Conservation (phyloP, 2,329 filamentous ascomycete genomes). For the Endothia cerciana region DNA sequence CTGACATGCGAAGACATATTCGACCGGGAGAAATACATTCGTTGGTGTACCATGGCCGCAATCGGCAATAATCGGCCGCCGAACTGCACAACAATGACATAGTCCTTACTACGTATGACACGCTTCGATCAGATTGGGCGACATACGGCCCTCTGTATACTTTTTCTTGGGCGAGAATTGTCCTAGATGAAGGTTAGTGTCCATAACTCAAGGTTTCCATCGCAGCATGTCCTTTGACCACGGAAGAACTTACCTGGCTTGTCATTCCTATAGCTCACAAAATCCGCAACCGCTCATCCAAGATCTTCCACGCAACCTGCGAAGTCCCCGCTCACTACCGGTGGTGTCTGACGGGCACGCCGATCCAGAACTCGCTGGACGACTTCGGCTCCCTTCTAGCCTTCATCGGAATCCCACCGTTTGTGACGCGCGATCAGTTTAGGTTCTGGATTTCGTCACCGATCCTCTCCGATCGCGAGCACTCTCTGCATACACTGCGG, state of each 20-base stretch:
- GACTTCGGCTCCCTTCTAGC: constrained; percentile 43
- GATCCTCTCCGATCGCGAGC: constrained; percentile 28
- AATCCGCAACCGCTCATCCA: constrained; percentile 40
- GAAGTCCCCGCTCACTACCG: constrained; percentile 35
- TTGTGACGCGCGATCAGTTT: constrained; percentile 33
- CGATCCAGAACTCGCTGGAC: constrained; percentile 46
- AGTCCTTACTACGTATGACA: constrained; percentile 40
- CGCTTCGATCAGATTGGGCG: constrained; percentile 35
- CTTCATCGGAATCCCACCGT: constrained; percentile 39
- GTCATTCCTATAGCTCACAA: constrained; percentile 38
- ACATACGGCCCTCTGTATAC: constrained; percentile 20
- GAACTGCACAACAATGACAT: constrained; percentile 35
- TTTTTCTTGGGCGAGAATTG: constrained; percentile 38
- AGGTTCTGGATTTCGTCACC: constrained; percentile 33
- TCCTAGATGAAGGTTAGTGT: constrained; percentile 45
- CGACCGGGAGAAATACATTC: constrained; percentile 26
- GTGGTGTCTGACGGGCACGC: constrained; percentile 48
- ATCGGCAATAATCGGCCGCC: constrained; percentile 23
- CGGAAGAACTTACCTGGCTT: constrained; percentile 20
- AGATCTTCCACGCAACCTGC: constrained; percentile 38
- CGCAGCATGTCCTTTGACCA: constrained; percentile 12
- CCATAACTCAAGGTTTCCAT: not conserved
- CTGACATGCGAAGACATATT: constrained; percentile 31
- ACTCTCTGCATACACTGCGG: constrained; percentile 32
- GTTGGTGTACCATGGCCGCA: constrained; percentile 32